Evolutionary conservation across 2,329 filamentous ascomycete species (phyloP), one percentile per base, ranked within the genome.

Genomic region (Exophiala sp.): DNA sequence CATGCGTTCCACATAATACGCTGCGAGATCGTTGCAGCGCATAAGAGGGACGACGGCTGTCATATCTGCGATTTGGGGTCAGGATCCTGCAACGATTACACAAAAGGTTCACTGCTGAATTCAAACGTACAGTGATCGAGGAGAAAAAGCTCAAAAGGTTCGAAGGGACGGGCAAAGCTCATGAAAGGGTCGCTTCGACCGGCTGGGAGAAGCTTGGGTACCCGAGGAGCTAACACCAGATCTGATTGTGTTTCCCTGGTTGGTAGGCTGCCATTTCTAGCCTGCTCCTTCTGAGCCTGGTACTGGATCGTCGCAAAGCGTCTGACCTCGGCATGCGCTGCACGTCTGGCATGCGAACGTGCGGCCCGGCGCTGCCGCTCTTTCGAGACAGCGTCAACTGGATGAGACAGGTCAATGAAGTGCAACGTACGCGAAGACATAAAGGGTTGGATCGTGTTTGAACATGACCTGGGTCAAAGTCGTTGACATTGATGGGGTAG

Each of bases 161-260:
- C 29, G 24, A 45, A 45, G 21, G 42, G 18, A 20, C 42, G 18
- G 10, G 32, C 42, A 32, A 45, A 45, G 42, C 42, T 45, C 42
- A 11, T 45, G 32, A 45, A 45, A 6, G 24, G 42, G 42, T 45
- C 42, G 21, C 11, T 24, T 2, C 24, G 42, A 4, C 42, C 42
- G 9, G 39, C 39, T 29, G 24, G 24, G 24, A 29, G 24, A 29
- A 29, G 24, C 24, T 29, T 29, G 39, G 5, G 14, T 20, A 41
- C 16, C 8, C 7, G 39, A 16, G 21, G 39, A 41, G 11, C 21
- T 41, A 7, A 3, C 39, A 41, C 21, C 24, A 8, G 7, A 41
- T 18, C 12, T 7, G 16, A 18, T 41, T 7, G 39, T 2, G 11
- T 10, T 41, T 41, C 11, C 16, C 14, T 9, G 39, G 14, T n/a